These are phyloP conservation scores for Cicer pinnatifidum DNA, from an alignment of 306 rosid species.

Conservation along the genomic window DNA sequence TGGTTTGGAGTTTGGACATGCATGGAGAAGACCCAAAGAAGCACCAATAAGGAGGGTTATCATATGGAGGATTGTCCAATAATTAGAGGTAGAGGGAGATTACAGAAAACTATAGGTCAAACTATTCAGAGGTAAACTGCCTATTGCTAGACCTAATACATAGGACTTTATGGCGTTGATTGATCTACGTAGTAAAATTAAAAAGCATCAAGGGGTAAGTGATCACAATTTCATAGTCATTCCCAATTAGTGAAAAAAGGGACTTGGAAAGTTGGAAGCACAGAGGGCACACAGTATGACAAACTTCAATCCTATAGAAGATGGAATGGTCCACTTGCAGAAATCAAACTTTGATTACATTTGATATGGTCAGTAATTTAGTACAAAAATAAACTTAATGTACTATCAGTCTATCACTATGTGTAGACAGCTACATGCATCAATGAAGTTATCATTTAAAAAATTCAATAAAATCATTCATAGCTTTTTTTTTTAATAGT, in stretches of 20 bases:
- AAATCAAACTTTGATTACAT: constrained; percentile 22
- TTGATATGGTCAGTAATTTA: constrained; percentile 33
- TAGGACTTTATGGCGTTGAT: not conserved
- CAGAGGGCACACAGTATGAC: not conserved
- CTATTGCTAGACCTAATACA: not conserved
- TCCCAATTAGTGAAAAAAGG: constrained; percentile 23
- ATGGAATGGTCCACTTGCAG: not conserved
- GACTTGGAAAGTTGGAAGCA: constrained; percentile 35
- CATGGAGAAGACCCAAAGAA: not conserved
- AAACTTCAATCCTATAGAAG: constrained; percentile 29
- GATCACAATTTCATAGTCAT: constrained; percentile 31
- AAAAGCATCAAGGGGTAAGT: constrained; percentile 16
- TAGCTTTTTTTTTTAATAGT: constrained; percentile 11
- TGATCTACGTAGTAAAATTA: not conserved
- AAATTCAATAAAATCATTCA: constrained; percentile 4
- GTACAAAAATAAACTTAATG: not conserved
- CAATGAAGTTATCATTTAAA: not conserved
- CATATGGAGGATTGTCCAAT: not conserved
- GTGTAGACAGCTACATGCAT: constrained; percentile 13
- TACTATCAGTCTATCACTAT: not conserved
- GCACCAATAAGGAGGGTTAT: not conserved
- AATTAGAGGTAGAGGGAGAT: not conserved
- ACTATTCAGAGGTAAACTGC: not conserved
- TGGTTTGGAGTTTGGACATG: not conserved
- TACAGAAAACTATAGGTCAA: not conserved